Base-by-base conservation (phyloP, 1,284 basidiomycete species). In the Sphagnurus paluster region DNA sequence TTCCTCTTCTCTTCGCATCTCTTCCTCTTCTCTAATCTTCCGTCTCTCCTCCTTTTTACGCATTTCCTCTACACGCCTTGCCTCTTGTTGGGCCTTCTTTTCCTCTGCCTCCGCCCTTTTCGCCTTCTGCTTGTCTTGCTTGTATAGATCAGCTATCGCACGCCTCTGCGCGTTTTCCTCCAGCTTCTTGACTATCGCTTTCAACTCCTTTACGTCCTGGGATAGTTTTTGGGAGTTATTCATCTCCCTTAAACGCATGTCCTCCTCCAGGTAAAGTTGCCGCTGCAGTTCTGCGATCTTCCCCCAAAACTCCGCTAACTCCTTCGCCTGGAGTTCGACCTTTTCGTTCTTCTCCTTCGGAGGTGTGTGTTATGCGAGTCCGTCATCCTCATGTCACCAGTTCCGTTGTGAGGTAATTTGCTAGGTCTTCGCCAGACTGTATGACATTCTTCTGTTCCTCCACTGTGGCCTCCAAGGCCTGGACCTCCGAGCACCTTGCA, bases 81-180 rank as follows among this genome's bases (percentile, higher is more conserved):
- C 10, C 13, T 17, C 8, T 19, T 21, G 3, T 8, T 19, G 32
- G 2, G 32, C 39, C 23, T 43, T 33, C 21, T 44, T 36, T 41
- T 49, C 44, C 34, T 50, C 28, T 4, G 47, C 29, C 30, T 46
- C 45, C 2, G 39, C 39, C 23, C 20, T 17, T 24, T 26, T 33
- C n/a, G 10, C 16, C 25, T 35, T 47, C 34, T 7, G 32, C 39
- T 26, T 48, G 26, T 30, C 14, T 17, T 30, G 36, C 23, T 19
- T 17, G 29, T 19, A 42, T 47, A 9, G 21, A 29, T n/a, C 40
- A 34, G 23, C 39, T 28, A n/a, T 55, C 45, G 7, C 28, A 28
- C 29, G 37, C 26, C 23, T 47, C 41, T 19, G 25, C 34, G n/a
- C 33, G 14, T 17, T 37, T 20, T 47, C 35, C 30, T 54, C 56